Evolutionary conservation across 441 rosid genomes (phyloP), one percentile per base, ranked within the genome.

Genomic region (Corymbia calophylla): DNA sequence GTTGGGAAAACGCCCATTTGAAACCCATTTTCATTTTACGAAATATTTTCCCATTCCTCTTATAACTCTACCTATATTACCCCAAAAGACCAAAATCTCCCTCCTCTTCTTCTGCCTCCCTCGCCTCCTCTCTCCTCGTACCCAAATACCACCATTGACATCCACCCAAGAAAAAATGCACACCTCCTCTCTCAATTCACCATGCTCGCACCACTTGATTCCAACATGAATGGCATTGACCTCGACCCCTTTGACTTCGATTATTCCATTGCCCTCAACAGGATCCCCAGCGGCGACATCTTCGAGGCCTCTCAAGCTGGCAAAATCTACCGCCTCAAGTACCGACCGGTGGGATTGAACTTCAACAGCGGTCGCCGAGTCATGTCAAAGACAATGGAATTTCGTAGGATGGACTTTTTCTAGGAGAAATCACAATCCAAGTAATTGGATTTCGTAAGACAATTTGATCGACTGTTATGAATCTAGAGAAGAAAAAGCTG

Each of bases 281-380:
- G 93, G 88, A 96, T 95, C 73, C 99, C 98, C n/a, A 95, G 93
- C 93, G 95, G 98, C 44, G 96, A 96, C 95, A 87, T 97, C 66
- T 97, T 95, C 91, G 95, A 94, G 90, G 96, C 97, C 60, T 95
- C 99, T 3, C 97, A 97, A 55, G 96, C 97, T 90, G 97, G 97
- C 7, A 97, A 97, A 92, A 94, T 94, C n/a, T 96, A 96, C 88
- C 97, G 98, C 88, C 93, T 97, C 87, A 87, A 86, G 17, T 93
- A 93, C 93, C 93, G 99, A 97, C 93, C 96, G 92, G 32, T 96
- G 99, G 98, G 98, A 96, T 70, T 70, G 80, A 70, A 14, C 14
- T 32, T 70, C 47, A 19, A 70, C 27, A 39, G 27, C 25, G 81
- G 48, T 70, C 23, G 27, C 23, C 44, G 23, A 32, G 13, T 70